These are phyloP conservation scores for Rubia balearica DNA, from an alignment of 305 asterid species.

Conservation along the genomic window DNA sequence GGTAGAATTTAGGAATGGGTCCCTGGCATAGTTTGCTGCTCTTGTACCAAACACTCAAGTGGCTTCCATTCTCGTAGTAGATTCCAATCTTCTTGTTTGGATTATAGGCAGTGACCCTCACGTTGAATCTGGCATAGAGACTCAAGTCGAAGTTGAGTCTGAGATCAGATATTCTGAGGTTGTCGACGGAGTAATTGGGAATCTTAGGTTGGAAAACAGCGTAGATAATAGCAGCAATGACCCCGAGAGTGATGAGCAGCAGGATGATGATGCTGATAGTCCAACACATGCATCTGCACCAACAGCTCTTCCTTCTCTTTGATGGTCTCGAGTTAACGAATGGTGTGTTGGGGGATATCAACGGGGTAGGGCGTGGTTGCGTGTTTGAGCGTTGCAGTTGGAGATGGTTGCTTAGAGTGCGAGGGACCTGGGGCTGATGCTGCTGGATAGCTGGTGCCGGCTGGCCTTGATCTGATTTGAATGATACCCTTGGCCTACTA, in stretches of 20 bases:
- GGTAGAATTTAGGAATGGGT: slow-evolving; percentile 67
- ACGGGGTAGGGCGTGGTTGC: slow-evolving; percentile 8
- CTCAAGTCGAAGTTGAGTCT: slow-evolving; percentile 65
- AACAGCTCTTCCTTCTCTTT: slow-evolving; percentile 31
- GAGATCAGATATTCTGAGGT: slow-evolving; percentile 68
- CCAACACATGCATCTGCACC: slow-evolving; percentile 79
- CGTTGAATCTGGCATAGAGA: slow-evolving; percentile 63
- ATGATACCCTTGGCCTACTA: slow-evolving; percentile 26
- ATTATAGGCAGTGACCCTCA: slow-evolving; percentile 63
- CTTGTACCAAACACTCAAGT: slow-evolving; percentile 74
- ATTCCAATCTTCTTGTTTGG: slow-evolving; percentile 85
- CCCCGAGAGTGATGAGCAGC: slow-evolving; percentile 49
- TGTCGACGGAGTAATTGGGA: slow-evolving; percentile 74
- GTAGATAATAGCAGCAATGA: slow-evolving; percentile 57
- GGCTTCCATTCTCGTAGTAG: slow-evolving; percentile 77
- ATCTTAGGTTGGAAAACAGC: slow-evolving; percentile 66
- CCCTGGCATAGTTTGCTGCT: slow-evolving; percentile 71
- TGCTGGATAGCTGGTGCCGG: slow-evolving; percentile 21
- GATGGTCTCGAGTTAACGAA: slow-evolving; percentile 31
- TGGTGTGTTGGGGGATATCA: slow-evolving; percentile 19
- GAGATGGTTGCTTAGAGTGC: neutral
- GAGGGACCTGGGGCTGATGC: slow-evolving; percentile 25
- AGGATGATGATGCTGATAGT: slow-evolving; percentile 51
- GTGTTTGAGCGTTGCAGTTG: neutral
- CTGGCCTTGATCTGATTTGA: slow-evolving; percentile 37